Evolutionary conservation across 192 early-diverging fungal genomes (phyloP), one percentile per base, ranked within the genome.

Genomic region (Jimgerdemannia lactiflua): DNA sequence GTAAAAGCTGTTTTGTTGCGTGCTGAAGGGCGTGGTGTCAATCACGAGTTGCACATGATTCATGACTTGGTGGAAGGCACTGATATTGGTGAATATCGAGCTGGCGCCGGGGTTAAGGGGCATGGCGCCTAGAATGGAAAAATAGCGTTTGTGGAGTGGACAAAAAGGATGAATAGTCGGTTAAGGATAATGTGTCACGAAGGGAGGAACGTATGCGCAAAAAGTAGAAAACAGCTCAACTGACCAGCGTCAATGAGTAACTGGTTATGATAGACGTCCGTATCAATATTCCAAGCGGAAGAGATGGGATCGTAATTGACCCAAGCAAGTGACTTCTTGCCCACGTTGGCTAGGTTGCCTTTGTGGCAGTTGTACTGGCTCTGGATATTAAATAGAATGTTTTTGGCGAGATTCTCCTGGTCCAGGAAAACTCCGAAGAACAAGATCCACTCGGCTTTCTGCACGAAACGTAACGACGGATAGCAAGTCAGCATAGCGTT

Each of bases 381-480:
- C 40, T 40, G 0, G 54, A 71, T 75, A 19, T 42, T 42, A 3
- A 40, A 2, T 3, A 18, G 29, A 9, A 64, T 20, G 0, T 4
- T 18, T 10, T 10, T 8, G 20, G 78, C 78, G 9, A 10, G 7
- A 7, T 17, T 29, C 11, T 71, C 41, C n/a, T 43, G 4, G 59
- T 74, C 65, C 42, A 49, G 75, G 43, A 79, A 79, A n/a, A 44
- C 39, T 0, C 42, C 68, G 14, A 71, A 20, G 39, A 70, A 75
- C 43, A 67, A 49, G 10, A 79, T 29, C 74, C 78, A 75, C 19
- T 43, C 39, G 3, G 42, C 3, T 75, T 75, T 75, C 78, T 79
- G 29, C 49, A 59, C 49, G 14, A 59, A 1, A 29, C 29, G 29
- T 29, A 29, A 29, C 29, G 29, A 29, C n/a, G 29, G 29, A 29